These are phyloP conservation scores for Mallotus japonicus DNA, from an alignment of 441 rosid genomes.

Conservation along the genomic window DNA sequence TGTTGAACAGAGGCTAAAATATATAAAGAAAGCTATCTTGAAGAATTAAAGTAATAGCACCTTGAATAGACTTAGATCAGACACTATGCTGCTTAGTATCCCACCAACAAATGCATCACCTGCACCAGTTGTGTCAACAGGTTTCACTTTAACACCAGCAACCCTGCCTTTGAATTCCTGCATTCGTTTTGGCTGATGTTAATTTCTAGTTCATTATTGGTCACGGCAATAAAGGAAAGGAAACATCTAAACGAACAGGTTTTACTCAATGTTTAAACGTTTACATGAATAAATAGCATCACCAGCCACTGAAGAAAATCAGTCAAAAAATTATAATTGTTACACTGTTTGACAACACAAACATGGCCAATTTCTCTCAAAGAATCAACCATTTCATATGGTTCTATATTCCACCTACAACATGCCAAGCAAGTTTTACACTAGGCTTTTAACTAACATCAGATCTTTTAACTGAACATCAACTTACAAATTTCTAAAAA, in stretches of 20 bases:
- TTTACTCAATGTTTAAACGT: no score
- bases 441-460: no score
- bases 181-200: conserved; percentile 10
- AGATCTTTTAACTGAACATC: no score
- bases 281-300: no score
- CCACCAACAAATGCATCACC: conserved; percentile 98
- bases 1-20: neutral
- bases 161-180: conserved; percentile 89
- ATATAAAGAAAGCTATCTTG: neutral
- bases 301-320: no score
- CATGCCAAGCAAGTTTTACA: no score
- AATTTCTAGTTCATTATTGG: neutral
- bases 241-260: neutral
- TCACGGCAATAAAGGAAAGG: neutral
- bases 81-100: conserved; percentile 64
- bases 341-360: no score
- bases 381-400: no score
- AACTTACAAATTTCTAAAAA: no score
- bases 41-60: conserved; percentile 36
- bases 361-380: no score
- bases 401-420: no score
- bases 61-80: conserved; percentile 53
- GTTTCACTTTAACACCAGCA: conserved; percentile 66
- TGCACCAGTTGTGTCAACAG: conserved; percentile 96
- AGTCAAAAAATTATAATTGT: no score